Conservation (phyloP, 352 stramenopile species). For the Nothophytophthora sp. region DNA sequence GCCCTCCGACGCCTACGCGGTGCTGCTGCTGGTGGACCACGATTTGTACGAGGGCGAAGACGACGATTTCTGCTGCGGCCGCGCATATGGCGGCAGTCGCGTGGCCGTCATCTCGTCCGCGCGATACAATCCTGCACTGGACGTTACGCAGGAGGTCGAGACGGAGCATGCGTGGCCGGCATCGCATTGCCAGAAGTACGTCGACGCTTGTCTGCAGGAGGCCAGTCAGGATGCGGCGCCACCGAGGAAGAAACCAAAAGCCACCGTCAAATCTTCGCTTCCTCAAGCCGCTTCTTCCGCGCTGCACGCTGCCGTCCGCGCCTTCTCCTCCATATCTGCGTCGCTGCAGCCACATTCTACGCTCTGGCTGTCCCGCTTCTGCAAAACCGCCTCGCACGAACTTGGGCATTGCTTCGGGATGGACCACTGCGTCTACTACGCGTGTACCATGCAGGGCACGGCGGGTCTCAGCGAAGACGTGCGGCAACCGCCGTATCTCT, state of each 20-base stretch:
- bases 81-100: conserved; percentile 20
- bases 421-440: conserved; percentile 26
- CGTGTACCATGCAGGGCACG: conserved; percentile 23
- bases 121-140: conserved; percentile 15
- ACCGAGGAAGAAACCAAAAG: conserved; percentile 13
- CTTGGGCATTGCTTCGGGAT: conserved; percentile 26
- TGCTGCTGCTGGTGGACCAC: conserved; percentile 22
- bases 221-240: background rate
- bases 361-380: conserved; percentile 20
- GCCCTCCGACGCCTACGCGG: conserved; percentile 13
- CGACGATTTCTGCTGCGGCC: conserved; percentile 22
- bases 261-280: background rate
- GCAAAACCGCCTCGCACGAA: conserved; percentile 20
- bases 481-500: conserved; percentile 20
- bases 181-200: conserved; percentile 18
- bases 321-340: conserved; percentile 8
- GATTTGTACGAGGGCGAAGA: conserved; percentile 26
- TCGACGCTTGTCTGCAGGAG: conserved; percentile 10
- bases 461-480: conserved; percentile 21
- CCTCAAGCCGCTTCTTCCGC: background rate
- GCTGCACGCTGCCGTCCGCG: conserved; percentile 7
- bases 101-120: conserved; percentile 22
- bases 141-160: conserved; percentile 13
- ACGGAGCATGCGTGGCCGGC: conserved; percentile 19
- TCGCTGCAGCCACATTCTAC: conserved; percentile 6